Percentiles rank a stretch among this genome's conserved stretches.
Evolutionary conservation across 108 stramenopile species (phyloP).

Genomic region (Nannochloropsis oceanica): DNA sequence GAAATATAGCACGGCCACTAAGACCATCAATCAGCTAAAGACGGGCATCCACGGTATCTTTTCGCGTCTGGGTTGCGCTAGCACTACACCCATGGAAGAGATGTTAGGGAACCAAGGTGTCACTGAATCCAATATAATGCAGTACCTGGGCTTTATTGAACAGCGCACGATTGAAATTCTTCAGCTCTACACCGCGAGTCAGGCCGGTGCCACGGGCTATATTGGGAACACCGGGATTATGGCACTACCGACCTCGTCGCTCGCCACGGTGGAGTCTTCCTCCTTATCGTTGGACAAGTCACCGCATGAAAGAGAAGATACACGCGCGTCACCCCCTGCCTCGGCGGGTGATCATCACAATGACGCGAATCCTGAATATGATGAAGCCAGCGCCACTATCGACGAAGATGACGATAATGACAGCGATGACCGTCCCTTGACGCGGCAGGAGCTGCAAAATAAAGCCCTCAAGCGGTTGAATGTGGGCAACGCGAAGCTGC

Average conservation of each 20-base stretch:
- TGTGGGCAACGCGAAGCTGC: background rate
- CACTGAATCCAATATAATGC: slow-evolving; percentile 50
- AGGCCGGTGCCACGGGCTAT: background rate
- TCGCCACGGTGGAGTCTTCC: background rate
- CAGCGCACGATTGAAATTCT: slow-evolving; percentile 45
- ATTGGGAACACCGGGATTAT: background rate
- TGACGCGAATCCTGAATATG: slow-evolving; percentile 3
- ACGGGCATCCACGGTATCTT: slow-evolving; percentile 45
- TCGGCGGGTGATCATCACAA: background rate
- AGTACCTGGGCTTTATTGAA: slow-evolving; percentile 50
- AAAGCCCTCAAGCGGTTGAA: slow-evolving; percentile 28
- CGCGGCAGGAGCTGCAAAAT: slow-evolving; percentile 38
- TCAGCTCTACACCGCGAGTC: slow-evolving; percentile 40
- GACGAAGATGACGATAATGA: slow-evolving; percentile 40
- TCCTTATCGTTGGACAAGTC: background rate
- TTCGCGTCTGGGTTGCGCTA: slow-evolving; percentile 33
- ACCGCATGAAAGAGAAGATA: background rate
- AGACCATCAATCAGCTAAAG: slow-evolving; percentile 42
- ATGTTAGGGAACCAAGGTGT: slow-evolving; percentile 53
- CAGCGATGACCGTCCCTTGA: slow-evolving; percentile 44
- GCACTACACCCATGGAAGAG: slow-evolving; percentile 36
- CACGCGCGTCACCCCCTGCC: background rate
- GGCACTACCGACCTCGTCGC: background rate
- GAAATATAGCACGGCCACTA: slow-evolving; percentile 21
- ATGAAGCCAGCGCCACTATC: slow-evolving; percentile 27